Evolutionary conservation across 306 rosid genomes (phyloP), one percentile per base, ranked within the genome.

Genomic region (Pachyrhizus erosus): DNA sequence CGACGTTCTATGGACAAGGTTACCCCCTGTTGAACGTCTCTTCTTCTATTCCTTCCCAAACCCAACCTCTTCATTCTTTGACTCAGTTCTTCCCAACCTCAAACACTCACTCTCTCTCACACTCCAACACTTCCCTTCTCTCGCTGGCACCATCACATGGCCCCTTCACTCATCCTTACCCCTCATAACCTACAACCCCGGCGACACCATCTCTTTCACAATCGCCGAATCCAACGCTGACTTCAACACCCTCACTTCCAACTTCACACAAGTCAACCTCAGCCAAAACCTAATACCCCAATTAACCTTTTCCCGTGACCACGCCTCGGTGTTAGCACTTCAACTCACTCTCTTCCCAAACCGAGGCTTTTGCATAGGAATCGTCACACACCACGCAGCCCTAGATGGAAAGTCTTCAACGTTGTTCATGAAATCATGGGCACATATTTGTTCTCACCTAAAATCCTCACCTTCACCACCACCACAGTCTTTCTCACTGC

Each of bases 341-440:
- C 91, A 89, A 64, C 29, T 91, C 58, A 91, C 94, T 20, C 70
- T 84, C 7, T 89, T 91, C 20, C 89, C 84, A 6, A 64, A 69
- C 39, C 27, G 2, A 7, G 92, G 94, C 0, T 86, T 91, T 45
- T 89, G 69, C 2, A 71, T 87, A 3, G 94, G 92, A 6, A 58
- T 85, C 57, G 33, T 84, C 9, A 0, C 72, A 3, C 91, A 89
- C 83, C 90, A 89, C 6, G 89, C 88, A 0, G 83, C 79, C 18
- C 37, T 91, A 0, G 94, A 89, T 23, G 94, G 94, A 1, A 70
- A 70, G 43, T 65, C 90, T 1, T 54, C 61, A 5, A 64, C 49
- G 6, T 37, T 65, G 84, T 90, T 90, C 67, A 21, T 90, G 48
- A 87, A 90, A 69, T 71, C 89, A 0, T 90, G 94, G 90, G 90